Evolutionary conservation across 139 green algal genomes (phyloP).

Genomic region (Yamagishiella unicocca): DNA sequence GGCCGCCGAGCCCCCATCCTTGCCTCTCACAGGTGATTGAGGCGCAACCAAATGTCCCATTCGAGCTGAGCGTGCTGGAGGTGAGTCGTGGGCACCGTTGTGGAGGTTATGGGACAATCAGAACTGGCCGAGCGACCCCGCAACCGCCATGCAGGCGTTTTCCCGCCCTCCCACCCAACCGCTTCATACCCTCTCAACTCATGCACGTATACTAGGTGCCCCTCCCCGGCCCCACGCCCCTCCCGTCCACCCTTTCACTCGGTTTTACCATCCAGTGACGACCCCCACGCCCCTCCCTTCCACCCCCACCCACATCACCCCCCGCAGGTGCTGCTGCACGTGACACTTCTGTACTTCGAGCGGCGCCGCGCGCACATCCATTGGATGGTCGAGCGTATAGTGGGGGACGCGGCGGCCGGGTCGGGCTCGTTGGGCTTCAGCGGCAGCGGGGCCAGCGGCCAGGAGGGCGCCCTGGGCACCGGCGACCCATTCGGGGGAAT

Average conservation of each 20-base stretch:
- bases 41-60: slow-evolving; percentile 51
- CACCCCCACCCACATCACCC: not conserved
- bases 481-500: slow-evolving; percentile 35
- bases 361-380: slow-evolving; percentile 55
- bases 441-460: not conserved
- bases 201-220: too few species aligned
- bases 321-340: slow-evolving; percentile 39
- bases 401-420: slow-evolving; percentile 6
- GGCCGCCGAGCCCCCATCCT: not conserved
- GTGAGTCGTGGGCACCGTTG: slow-evolving; percentile 33
- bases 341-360: slow-evolving; percentile 65
- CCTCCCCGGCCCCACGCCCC: too few species aligned
- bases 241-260: too few species aligned
- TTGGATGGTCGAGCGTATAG: slow-evolving; percentile 49
- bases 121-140: too few species aligned
- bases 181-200: too few species aligned
- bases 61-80: slow-evolving; percentile 68
- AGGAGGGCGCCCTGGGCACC: not conserved
- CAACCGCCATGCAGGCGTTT: too few species aligned
- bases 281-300: not conserved
- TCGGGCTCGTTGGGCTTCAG: not conserved
- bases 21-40: slow-evolving; percentile 15
- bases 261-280: not conserved
- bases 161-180: too few species aligned
- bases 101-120: too few species aligned